Conservation (phyloP, 805 yeast species). For the Wickerhamiella australiensis region DNA sequence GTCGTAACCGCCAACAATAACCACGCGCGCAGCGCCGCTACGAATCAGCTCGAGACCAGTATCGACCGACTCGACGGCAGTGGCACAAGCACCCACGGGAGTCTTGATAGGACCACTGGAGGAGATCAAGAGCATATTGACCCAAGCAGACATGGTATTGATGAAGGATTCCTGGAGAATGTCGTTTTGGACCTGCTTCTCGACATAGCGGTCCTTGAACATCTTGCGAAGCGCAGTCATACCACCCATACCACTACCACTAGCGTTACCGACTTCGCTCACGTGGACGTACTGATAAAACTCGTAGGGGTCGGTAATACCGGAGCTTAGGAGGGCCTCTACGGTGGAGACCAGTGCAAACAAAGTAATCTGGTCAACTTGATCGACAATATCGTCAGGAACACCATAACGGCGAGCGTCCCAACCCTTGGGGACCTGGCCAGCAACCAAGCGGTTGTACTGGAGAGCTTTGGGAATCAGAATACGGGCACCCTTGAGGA, state of each 20-base stretch:
- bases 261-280: slow-evolving; percentile 97
- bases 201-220: slow-evolving; percentile 91
- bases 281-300: slow-evolving; percentile 97
- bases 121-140: slow-evolving; percentile 90
- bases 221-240: slow-evolving; percentile 91
- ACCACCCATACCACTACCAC: slow-evolving; percentile 99
- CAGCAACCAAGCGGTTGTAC: slow-evolving; percentile 51
- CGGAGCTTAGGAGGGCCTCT: slow-evolving; percentile 86
- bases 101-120: slow-evolving; percentile 99
- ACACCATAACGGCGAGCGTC: slow-evolving; percentile 90
- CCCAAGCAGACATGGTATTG: slow-evolving; percentile 99
- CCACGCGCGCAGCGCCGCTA: slow-evolving; percentile 88
- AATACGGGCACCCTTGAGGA: slow-evolving; percentile 86
- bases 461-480: slow-evolving; percentile 78
- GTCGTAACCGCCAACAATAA: slow-evolving; percentile 97
- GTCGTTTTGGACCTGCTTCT: slow-evolving; percentile 92
- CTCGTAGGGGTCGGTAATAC: slow-evolving; percentile 97
- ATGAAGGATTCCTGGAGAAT: slow-evolving; percentile 95
- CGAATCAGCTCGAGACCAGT: slow-evolving; percentile 88
- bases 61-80: slow-evolving; percentile 95
- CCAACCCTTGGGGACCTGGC: slow-evolving; percentile 99
- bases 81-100: slow-evolving; percentile 99
- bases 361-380: slow-evolving; percentile 93
- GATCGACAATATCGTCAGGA: slow-evolving; percentile 79
- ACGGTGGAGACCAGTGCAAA: slow-evolving; percentile 87